Evolutionary conservation across 2,329 filamentous ascomycete species (phyloP).

Genomic region (Diaporthe eres): DNA sequence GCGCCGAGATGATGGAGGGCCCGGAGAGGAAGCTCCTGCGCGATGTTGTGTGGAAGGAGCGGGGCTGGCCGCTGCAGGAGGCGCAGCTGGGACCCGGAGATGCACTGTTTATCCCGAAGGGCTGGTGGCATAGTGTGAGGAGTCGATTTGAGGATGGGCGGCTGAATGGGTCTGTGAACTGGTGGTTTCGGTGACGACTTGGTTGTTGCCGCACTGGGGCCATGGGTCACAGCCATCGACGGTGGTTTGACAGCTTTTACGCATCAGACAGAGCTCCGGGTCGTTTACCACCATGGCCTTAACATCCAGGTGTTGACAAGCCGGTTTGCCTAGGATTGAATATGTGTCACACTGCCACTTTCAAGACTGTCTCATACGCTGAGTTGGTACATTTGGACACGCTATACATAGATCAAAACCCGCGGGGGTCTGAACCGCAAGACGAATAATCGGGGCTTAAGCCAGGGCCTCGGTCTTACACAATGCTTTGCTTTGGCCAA

Average conservation of each 20-base stretch:
- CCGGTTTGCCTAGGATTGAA: no score
- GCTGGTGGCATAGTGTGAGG: conserved; percentile 90
- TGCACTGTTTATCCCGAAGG: conserved; percentile 82
- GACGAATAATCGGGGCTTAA: background rate
- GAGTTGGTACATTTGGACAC: background rate
- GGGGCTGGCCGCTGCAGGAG: conserved; percentile 56
- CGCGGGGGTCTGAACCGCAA: no score
- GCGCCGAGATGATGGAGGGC: conserved; percentile 93
- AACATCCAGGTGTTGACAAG: background rate
- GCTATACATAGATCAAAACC: background rate
- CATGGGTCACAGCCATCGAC: background rate
- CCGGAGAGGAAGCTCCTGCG: conserved; percentile 77
- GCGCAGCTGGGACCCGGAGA: conserved; percentile 75
- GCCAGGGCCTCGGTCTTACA: background rate
- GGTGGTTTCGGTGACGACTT: conserved; percentile 79
- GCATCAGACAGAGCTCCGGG: background rate
- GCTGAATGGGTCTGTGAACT: conserved; percentile 71
- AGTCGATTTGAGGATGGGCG: conserved; percentile 64
- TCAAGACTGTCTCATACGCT: background rate
- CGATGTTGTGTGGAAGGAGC: conserved; percentile 75
- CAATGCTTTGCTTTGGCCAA: background rate
- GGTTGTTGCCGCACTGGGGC: no score
- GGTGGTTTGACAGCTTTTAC: background rate
- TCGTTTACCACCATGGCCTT: no score
- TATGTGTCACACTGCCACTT: background rate